Conservation (phyloP, 164 flowering plant species). For the Stephania yunnanensis region DNA sequence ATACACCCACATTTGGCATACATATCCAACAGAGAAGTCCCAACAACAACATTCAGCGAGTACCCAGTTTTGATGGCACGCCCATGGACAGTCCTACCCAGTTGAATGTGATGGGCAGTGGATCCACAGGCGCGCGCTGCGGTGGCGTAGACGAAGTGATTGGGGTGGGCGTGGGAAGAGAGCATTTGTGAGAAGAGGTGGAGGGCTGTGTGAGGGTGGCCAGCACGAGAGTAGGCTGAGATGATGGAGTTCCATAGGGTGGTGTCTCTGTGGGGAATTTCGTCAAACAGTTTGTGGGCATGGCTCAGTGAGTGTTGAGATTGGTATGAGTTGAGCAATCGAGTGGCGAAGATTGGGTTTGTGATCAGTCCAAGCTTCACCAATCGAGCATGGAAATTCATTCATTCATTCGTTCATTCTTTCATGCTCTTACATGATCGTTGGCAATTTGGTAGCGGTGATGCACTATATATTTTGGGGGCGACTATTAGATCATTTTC, state of each 20-base stretch:
- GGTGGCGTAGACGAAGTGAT: conserved; percentile 23
- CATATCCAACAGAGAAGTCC: conserved; percentile 26
- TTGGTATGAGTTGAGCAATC: conserved; percentile 24
- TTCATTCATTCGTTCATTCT: conserved; percentile 14
- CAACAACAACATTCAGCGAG: conserved; percentile 25
- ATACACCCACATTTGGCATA: conserved; percentile 25
- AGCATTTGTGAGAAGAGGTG: conserved; percentile 30
- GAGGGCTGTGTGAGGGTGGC: conserved; percentile 23
- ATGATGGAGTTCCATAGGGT: conserved; percentile 38
- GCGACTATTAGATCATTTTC: no score
- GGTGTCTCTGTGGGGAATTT: conserved; percentile 29
- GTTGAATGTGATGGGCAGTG: conserved; percentile 1
- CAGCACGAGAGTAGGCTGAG: conserved; percentile 23
- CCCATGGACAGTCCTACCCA: conserved; percentile 27
- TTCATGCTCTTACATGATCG: neutral
- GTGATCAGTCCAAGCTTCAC: conserved; percentile 34
- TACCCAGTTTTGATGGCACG: conserved; percentile 24
- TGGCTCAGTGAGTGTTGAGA: conserved; percentile 14
- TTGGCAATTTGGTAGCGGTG: no score
- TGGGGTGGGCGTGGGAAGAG: conserved; percentile 16
- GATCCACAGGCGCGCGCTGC: conserved; percentile 26
- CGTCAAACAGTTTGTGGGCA: conserved; percentile 34
- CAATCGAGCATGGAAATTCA: conserved; percentile 19
- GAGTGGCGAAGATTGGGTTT: conserved; percentile 23
- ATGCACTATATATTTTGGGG: no score